Conservation (phyloP, 495 filamentous ascomycete species). For the Lepraria neglecta region DNA sequence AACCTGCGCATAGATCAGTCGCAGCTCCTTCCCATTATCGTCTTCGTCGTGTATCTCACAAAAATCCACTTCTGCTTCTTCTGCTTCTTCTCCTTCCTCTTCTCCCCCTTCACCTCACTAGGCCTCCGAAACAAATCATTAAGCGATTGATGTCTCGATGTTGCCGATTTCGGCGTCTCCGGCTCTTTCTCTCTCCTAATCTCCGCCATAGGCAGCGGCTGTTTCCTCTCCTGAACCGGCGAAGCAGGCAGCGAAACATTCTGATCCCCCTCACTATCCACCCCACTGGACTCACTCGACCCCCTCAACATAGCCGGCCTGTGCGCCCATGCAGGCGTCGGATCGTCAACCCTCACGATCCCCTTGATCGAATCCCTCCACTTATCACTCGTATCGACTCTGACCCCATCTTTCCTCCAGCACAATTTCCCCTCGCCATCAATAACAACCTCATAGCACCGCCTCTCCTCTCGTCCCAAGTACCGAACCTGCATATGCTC, state of each 20-base stretch:
- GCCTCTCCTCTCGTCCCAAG: constrained; percentile 62
- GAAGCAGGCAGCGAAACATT: constrained; percentile 1
- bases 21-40: not conserved
- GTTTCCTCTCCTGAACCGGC: not conserved
- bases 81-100: constrained; percentile 13
- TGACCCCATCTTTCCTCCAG: constrained; percentile 72
- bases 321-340: constrained; percentile 44
- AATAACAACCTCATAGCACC: constrained; percentile 65
- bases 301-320: constrained; percentile 22
- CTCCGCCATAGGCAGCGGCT: not conserved
- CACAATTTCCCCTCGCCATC: constrained; percentile 61
- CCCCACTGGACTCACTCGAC: constrained; percentile 20
- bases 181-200: not conserved
- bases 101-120: constrained; percentile 1
- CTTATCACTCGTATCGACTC: constrained; percentile 66
- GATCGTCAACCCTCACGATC: constrained; percentile 61
- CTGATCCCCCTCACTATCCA: constrained; percentile 8
- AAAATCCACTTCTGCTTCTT: constrained; percentile 24
- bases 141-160: not conserved
- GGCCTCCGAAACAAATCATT: not conserved
- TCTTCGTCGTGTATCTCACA: not conserved
- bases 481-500: constrained; percentile 69
- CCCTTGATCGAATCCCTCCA: constrained; percentile 76
- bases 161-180: not conserved
- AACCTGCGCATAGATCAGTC: constrained; percentile 25